Percentiles rank a stretch among this genome's conserved stretches.
phyloP scores from a whole-genome alignment of 2,329 filamentous ascomycete species.

The Elsinoe necatrix region DNA sequence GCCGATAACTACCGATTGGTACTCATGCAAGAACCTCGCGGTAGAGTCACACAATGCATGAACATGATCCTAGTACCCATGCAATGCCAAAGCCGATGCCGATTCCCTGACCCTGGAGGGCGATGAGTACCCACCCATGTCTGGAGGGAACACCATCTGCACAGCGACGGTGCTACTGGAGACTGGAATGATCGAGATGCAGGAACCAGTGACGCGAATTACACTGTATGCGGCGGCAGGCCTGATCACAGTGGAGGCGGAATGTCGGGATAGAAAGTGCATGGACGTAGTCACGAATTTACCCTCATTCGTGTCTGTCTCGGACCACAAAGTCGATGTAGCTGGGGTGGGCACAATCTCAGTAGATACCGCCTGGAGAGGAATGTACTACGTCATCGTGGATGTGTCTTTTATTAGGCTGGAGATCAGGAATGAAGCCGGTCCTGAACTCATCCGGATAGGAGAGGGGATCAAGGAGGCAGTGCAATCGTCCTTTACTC shows the following conservation, averaged over 20 bases:
- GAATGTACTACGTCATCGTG: slow-evolving; percentile 40
- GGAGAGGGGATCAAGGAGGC: slow-evolving; percentile 39
- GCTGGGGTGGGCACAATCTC: slow-evolving; percentile 34
- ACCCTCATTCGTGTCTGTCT: slow-evolving; percentile 35
- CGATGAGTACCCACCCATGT: slow-evolving; percentile 38
- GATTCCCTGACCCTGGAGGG: slow-evolving; percentile 41
- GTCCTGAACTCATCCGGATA: slow-evolving; percentile 33
- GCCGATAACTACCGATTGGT: slow-evolving; percentile 37
- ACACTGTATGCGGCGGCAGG: slow-evolving; percentile 40
- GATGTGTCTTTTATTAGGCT: slow-evolving; percentile 34
- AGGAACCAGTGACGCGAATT: slow-evolving; percentile 36
- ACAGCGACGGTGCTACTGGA: slow-evolving; percentile 40
- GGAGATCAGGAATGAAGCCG: slow-evolving; percentile 28
- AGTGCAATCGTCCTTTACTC: slow-evolving; percentile 29
- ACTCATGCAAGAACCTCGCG: slow-evolving; percentile 41
- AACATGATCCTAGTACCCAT: slow-evolving; percentile 38
- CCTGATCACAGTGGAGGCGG: slow-evolving; percentile 34
- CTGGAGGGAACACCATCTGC: slow-evolving; percentile 40
- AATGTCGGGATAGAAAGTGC: slow-evolving; percentile 38
- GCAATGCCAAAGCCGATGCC: slow-evolving; percentile 37
- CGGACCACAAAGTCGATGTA: slow-evolving; percentile 35
- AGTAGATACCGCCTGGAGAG: slow-evolving; percentile 42
- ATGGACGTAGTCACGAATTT: slow-evolving; percentile 40
- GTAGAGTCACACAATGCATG: slow-evolving; percentile 34
- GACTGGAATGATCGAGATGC: slow-evolving; percentile 41